Evolutionary conservation across 805 yeast genomes (phyloP), one percentile per base, ranked within the genome.

Genomic region (Lipomyces anomalus): DNA sequence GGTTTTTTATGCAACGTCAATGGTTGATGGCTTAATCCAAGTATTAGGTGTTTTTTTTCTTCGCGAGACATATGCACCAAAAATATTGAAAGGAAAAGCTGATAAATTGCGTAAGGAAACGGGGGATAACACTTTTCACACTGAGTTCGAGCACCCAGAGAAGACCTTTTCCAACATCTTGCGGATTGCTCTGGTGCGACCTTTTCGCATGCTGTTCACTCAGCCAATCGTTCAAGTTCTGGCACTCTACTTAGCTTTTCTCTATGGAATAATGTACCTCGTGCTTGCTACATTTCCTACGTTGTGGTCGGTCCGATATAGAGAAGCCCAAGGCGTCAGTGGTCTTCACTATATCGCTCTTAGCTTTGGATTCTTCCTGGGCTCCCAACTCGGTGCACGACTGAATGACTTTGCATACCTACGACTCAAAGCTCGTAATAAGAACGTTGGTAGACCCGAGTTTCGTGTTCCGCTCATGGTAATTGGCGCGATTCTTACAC

Each of bases 291-390:
- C 82, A 3, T 75, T 76, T 50, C 84, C 85, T n/a, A n/a, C n/a
- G n/a, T n/a, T n/a, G n/a, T n/a, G n/a, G n/a, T n/a, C n/a, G 7
- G 76, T 76, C 52, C 76, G 80, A 6, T 79, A 79, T 57, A 60
- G 59, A 17, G 72, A 66, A 45, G 76, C 76, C 24, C 80, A 76
- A 57, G 66, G 68, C 11, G 81, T 76, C 61, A 59, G 63, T 30
- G 89, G 86, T 36, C 67, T 81, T 40, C 76, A 84, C 1, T 84
- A 82, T 62, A 56, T 82, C 35, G 78, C 84, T 6, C 63, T 87
- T 26, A 82, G 79, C 0, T 79, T 90, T 1, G 95, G 95, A 55
- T 74, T 82, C 38, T 80, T 89, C 28, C 77, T 84, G 58, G 92
- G 61, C 63, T 48, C 61, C 2, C 55, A 52, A 16, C 18, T 58